Evolutionary conservation across 805 yeast genomes (phyloP), one percentile per base, ranked within the genome.

Genomic region (Ogataea polymorpha): DNA sequence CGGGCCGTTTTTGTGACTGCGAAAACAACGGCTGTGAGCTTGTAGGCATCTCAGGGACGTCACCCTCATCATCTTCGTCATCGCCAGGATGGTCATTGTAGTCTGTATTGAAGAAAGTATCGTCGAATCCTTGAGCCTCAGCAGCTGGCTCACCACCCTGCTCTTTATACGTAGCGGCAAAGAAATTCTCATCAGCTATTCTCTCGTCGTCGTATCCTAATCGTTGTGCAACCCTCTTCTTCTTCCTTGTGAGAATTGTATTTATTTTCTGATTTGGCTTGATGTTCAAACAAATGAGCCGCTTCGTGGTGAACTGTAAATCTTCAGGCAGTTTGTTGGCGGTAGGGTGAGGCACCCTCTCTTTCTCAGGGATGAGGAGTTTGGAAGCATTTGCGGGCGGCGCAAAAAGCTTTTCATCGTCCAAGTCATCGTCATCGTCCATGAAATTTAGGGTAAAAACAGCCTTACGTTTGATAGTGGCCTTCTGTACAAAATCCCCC

Each of bases 171-270:
- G 70, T 67, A 26, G 69, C 63, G 2, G 81, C 81, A 62, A 75
- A 76, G 55, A 56, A 76, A 32, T 65, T 66, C 47, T 75, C 77
- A 49, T 76, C 79, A 0, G 80, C 65, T 16, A 69, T 69, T 21
- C 68, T 67, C 9, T 59, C 58, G 10, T 52, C 58, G 2, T 59
- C 64, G 12, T 39, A 50, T 11, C 50, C 44, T 11, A 28, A 34
- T 35, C 33, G 39, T 30, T 37, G 52, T 2, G 43, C 44, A 8
- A 47, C 33, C 11, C 33, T 41, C 47, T 49, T 46, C 54, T 61
- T 48, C 34, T 45, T 42, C 25, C 46, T 55, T 18, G 55, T 51
- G 15, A 64, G 40, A 12, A 56, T 48, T 1, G 65, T 53, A 35
- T 56, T 62, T 12, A 60, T 53, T 24, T 48, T 46, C 26, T 56